Conservation (phyloP, 2,329 filamentous ascomycete genomes). For the Sporothrix mexicana region DNA sequence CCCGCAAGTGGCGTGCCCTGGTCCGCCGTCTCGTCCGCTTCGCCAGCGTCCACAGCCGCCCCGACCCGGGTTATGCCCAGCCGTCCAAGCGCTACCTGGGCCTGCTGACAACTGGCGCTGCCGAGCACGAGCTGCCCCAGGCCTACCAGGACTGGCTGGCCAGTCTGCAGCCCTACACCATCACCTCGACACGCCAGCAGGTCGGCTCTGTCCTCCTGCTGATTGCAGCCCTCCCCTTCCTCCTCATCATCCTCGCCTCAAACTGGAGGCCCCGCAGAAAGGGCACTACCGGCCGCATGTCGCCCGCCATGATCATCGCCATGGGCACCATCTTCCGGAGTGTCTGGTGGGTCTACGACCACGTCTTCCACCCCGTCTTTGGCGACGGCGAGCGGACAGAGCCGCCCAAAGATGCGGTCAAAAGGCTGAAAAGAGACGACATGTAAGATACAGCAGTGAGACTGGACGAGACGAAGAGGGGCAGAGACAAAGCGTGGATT, state of each 20-base stretch:
- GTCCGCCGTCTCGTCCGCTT: constrained; percentile 49
- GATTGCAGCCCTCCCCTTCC: constrained; percentile 57
- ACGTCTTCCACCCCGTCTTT: constrained; percentile 65
- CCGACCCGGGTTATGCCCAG: constrained; percentile 75
- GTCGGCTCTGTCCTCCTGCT: constrained; percentile 67
- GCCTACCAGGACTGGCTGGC: constrained; percentile 79
- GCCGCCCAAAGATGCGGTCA: not conserved
- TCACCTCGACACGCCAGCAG: constrained; percentile 70
- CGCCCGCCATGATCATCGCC: constrained; percentile 66
- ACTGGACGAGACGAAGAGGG: too few species aligned
- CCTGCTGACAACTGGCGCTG: constrained; percentile 77
- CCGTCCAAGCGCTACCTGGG: constrained; percentile 83
- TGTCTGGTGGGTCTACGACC: constrained; percentile 55
- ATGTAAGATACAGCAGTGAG: too few species aligned
- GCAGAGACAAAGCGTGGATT: too few species aligned
- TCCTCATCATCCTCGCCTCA: constrained; percentile 50
- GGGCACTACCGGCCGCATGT: constrained; percentile 55
- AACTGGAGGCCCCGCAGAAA: constrained; percentile 54
- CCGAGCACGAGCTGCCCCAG: constrained; percentile 77
- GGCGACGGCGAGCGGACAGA: constrained; percentile 81
- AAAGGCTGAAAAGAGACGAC: not conserved
- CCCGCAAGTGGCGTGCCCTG: constrained; percentile 48
- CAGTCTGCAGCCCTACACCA: constrained; percentile 70
- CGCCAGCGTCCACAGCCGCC: constrained; percentile 56
- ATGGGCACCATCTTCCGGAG: constrained; percentile 59